Base-by-base conservation (phyloP, 2,329 filamentous ascomycete genomes). In the Neofusicoccum cordaticola region DNA sequence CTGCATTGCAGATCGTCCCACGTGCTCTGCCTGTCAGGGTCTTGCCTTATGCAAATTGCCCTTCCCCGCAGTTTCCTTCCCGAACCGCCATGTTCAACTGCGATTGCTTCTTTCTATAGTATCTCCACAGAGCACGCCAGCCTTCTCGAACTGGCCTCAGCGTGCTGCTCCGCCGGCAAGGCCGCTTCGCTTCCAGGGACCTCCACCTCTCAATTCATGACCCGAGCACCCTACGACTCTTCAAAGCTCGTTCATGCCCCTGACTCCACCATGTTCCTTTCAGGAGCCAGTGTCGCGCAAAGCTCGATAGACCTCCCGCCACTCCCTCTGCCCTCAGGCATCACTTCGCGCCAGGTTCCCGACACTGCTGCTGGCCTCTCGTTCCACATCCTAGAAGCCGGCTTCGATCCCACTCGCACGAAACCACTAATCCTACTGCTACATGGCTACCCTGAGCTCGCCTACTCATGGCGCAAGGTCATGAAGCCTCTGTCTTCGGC, bases 401-500 rank as follows among this genome's bases (percentile, higher is more conserved):
- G 86, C 47, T 72, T 78, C 41, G 72, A 75, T 31, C 73, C 77
- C 2, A 64, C 71, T 13, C 73, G 70, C 13, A 70, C 76, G 27
- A 80, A 78, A 6, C 87, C 86, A 1, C 80, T 90, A 11, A 76
- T 90, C 8, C 73, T 90, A 6, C 83, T 89, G 56, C 82, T 85
- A 53, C 88, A 90, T 74, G 88, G 88, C 42, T 91, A 85, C 67
- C 88, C 88, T 1, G 88, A 90, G 71, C 79, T 91, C 2, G 86
- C 88, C 34, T 91, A 84, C 73, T 90, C 88, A 52, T 91, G 88
- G 87, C 85, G 88, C 60, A 86, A 87, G 64, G 76, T 90, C 41
- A 81, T 91, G 69, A 82, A 83, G 6, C 72, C 78, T 0, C 78
- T 91, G n/a, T 85, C 88, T 4, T 74, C 77, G 0, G 79, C 82